phyloP scores from a whole-genome alignment of 2,329 filamentous ascomycete species.

The Onygena corvina region DNA sequence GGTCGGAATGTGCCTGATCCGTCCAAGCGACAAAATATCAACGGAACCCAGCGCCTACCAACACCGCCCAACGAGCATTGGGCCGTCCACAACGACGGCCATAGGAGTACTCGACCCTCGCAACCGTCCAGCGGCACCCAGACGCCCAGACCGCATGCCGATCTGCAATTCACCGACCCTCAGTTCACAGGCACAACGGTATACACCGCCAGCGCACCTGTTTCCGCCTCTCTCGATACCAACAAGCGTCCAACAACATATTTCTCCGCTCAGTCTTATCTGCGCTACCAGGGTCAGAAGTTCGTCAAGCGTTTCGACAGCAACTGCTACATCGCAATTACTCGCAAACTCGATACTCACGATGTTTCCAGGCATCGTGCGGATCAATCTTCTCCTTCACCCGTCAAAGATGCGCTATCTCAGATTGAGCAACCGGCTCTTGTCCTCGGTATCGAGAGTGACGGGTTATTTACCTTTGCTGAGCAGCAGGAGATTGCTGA shows the following conservation, averaged over 20 bases:
- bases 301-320: conserved; percentile 96
- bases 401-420: conserved; percentile 61
- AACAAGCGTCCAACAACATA: conserved; percentile 55
- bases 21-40: conserved; percentile 70
- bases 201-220: conserved; percentile 30
- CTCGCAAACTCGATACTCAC: conserved; percentile 92
- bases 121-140: conserved; percentile 16
- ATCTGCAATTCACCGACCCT: conserved; percentile 45
- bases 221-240: conserved; percentile 19
- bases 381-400: conserved; percentile 27
- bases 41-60: conserved; percentile 47
- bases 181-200: conserved; percentile 58
- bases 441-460: conserved; percentile 86
- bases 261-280: conserved; percentile 94
- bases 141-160: conserved; percentile 14
- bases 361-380: conserved; percentile 72
- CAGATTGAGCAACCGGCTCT: conserved; percentile 80
- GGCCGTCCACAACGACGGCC: conserved; percentile 72
- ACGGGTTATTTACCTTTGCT: conserved; percentile 91
- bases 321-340: conserved; percentile 98
- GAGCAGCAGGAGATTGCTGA: conserved; percentile 88
- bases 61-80: conserved; percentile 62
- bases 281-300: conserved; percentile 91
- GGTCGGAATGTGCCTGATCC: conserved; percentile 85
- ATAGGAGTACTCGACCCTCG: conserved; percentile 46